A percentile compares a stretch with the other conserved stretches of the same genome.
Conservation (phyloP, 176 grass and related monocot species). For the Eleusine indica region DNA sequence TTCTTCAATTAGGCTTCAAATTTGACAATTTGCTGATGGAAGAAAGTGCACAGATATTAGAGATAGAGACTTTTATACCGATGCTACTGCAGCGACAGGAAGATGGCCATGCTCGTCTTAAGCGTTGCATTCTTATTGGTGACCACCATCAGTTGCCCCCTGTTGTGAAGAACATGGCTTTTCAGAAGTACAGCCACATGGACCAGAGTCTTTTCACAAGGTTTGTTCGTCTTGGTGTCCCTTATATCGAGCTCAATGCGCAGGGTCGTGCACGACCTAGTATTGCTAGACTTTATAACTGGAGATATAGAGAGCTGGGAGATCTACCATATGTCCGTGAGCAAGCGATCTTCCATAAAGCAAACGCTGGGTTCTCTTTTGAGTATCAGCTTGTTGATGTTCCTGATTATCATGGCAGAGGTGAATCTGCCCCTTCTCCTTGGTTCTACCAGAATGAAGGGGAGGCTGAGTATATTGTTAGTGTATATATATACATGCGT, state of each 20-base stretch:
- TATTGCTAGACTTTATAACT: slow-evolving; percentile 93
- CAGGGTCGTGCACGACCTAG: slow-evolving; percentile 92
- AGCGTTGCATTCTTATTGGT: slow-evolving; percentile 96
- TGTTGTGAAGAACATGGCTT: slow-evolving; percentile 99
- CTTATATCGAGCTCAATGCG: slow-evolving; percentile 98
- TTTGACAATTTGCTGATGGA: slow-evolving; percentile 99
- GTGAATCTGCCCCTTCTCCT: slow-evolving; percentile 89
- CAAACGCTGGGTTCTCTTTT: slow-evolving; percentile 91
- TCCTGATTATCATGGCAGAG: slow-evolving; percentile 82
- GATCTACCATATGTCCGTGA: slow-evolving; percentile 86
- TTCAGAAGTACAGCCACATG: slow-evolving; percentile 99
- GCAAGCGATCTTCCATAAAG: slow-evolving; percentile 83
- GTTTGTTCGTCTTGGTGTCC: slow-evolving; percentile 95
- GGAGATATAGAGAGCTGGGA: slow-evolving; percentile 96
- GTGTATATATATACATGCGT: slow-evolving; percentile 98
- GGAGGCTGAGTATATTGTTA: slow-evolving; percentile 95
- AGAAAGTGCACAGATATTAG: slow-evolving; percentile 99
- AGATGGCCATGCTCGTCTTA: slow-evolving; percentile 89
- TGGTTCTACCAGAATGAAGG: slow-evolving; percentile 99
- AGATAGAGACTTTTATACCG: slow-evolving; percentile 98
- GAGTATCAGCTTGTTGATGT: slow-evolving; percentile 99
- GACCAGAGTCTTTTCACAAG: slow-evolving; percentile 94
- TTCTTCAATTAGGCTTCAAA: slow-evolving; percentile 95
- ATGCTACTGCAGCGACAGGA: slow-evolving; percentile 95
- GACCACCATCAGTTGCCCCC: slow-evolving; percentile 97